A percentile compares a stretch with the other conserved stretches of the same genome.
Conservation (phyloP, 2,329 filamentous ascomycete genomes). For the Drechmeria coniospora region DNA sequence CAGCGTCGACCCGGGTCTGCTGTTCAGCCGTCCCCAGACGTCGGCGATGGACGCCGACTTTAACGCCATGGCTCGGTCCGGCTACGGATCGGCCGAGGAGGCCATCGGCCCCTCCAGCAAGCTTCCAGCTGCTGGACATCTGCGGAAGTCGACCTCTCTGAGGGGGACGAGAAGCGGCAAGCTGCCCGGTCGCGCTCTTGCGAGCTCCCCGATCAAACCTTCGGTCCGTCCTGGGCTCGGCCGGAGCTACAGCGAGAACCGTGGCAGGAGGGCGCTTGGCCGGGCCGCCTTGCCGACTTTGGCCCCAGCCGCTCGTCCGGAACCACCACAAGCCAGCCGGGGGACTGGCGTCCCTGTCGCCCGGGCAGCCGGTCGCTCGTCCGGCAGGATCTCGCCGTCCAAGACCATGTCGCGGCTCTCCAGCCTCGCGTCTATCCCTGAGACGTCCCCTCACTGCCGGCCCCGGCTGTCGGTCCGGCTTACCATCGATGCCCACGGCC, state of each 20-base stretch:
- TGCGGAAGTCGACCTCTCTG: conserved; percentile 28
- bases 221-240: conserved; percentile 32
- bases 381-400: conserved; percentile 35
- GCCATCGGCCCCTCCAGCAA: conserved; percentile 12
- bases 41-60: conserved; percentile 27
- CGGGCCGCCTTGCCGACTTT: conserved; percentile 29
- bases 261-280: conserved; percentile 26
- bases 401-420: conserved; percentile 35
- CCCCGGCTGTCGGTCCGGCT: conserved; percentile 44
- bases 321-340: conserved; percentile 15
- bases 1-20: conserved; percentile 43
- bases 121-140: conserved; percentile 12
- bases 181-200: conserved; percentile 23
- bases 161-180: conserved; percentile 27
- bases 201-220: conserved; percentile 37
- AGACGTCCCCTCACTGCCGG: conserved; percentile 26
- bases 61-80: conserved; percentile 12
- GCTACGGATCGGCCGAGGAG: conserved; percentile 13
- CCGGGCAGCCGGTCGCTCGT: conserved; percentile 22
- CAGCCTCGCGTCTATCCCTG: conserved; percentile 42
- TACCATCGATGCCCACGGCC: conserved; percentile 46
- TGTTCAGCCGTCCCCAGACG: conserved; percentile 37
- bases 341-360: conserved; percentile 15
- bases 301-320: conserved; percentile 27
- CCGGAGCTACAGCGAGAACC: conserved; percentile 38